phyloP scores from a whole-genome alignment of 140 eudicot genomes.

The Oenanthe javanica region DNA sequence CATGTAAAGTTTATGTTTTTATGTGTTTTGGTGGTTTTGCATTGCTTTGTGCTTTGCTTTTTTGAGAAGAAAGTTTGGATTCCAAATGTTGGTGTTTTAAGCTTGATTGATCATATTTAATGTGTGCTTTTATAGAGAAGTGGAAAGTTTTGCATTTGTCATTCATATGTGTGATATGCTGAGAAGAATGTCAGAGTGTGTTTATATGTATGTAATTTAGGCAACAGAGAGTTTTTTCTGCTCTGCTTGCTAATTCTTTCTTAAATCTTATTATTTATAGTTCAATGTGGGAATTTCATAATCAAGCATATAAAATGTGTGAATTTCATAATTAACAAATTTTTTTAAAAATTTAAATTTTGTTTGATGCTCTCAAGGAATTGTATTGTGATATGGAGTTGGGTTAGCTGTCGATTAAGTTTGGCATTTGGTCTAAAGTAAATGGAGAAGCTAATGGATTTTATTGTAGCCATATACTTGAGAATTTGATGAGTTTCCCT shows the following conservation, averaged over 20 bases:
- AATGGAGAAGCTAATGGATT: not conserved
- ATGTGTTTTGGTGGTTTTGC: not conserved
- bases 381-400: not conserved
- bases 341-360: not conserved
- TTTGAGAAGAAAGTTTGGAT: not conserved
- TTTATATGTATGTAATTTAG: not conserved
- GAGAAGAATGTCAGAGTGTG: not conserved
- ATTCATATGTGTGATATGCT: not conserved
- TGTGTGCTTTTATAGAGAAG: not conserved
- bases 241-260: not conserved
- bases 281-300: not conserved
- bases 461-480: not conserved
- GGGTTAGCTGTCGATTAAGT: not conserved
- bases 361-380: not conserved
- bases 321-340: not conserved
- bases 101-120: not conserved
- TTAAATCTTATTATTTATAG: not conserved
- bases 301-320: not conserved
- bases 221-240: not conserved
- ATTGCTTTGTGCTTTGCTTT: not conserved
- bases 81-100: not conserved
- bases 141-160: not conserved
- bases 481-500: not conserved
- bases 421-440: not conserved
- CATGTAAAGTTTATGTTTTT: not conserved